Base-by-base conservation (phyloP, 2,329 filamentous ascomycete genomes). In the Aspergillus sp. region DNA sequence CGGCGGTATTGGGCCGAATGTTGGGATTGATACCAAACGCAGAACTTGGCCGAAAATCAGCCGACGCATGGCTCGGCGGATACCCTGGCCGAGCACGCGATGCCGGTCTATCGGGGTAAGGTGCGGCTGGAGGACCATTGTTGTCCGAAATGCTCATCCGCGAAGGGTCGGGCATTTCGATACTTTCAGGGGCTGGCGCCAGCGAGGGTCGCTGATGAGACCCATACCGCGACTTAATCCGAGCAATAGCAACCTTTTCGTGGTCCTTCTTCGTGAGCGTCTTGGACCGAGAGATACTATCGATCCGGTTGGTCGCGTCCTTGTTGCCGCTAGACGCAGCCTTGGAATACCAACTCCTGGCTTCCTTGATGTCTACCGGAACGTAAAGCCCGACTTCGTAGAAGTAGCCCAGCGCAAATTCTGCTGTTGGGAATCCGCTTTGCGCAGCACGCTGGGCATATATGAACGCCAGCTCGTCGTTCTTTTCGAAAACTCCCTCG, bases 321-420 rank as follows among this genome's bases (percentile, higher is more conserved):
- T 83, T 82, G 60, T 96, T 98, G 22, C 89, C 91, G 51, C 89
- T 85, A 19, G 84, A 80, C 17, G 86, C 82, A 5, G 91, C 89
- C 51, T 86, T 79, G 44, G 82, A 76, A 55, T 98, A 98, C 91
- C 91, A 98, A 42, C 71, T 77, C 41, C 82, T 72, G 1, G 91
- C 89, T 55, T 91, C 83, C 30, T 77, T 73, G 26, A 95, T 63
- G 53, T 89, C 84, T 43, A 85, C 82, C n/a, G 77, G 74, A 15
- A 93, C 82, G 52, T 86, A 80, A 54, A 98, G 93, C 45, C 91
- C 91, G 47, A 98, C 93, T 58, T 98, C 91, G 55, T 91, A 78
- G 64, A 96, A 98, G 61, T 98, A 98, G 8, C 89, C 89, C 69
- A 98, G 76, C 15, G 91, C 91, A 52, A 98, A 98, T 58, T 96